These are phyloP conservation scores for Penicillium sclerotiorum DNA, from an alignment of 2,329 filamentous ascomycete genomes.

Conservation along the genomic window DNA sequence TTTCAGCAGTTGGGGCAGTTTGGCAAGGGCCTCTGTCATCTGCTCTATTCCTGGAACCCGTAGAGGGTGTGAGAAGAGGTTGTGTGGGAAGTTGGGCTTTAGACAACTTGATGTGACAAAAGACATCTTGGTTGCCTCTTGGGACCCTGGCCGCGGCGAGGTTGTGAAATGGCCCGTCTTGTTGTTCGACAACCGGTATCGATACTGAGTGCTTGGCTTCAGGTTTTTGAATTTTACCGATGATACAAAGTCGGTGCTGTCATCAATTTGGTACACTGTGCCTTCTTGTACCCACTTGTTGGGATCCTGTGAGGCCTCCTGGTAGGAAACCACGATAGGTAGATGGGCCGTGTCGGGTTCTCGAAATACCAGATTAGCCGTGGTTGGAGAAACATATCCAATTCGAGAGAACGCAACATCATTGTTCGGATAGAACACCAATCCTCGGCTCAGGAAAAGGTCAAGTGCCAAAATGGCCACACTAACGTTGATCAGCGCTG, in stretches of 20 bases:
- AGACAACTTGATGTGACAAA: conserved; percentile 94
- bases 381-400: conserved; percentile 79
- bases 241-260: conserved; percentile 81
- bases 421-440: conserved; percentile 67
- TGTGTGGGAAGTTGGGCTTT: conserved; percentile 88
- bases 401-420: conserved; percentile 84
- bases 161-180: conserved; percentile 80
- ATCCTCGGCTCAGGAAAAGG: conserved; percentile 74
- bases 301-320: conserved; percentile 37
- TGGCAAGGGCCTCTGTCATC: conserved; percentile 71
- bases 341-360: conserved; percentile 77
- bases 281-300: conserved; percentile 67
- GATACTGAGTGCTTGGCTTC: conserved; percentile 72
- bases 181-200: conserved; percentile 85
- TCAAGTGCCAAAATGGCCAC: conserved; percentile 74
- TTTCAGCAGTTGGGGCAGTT: conserved; percentile 59
- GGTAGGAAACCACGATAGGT: conserved; percentile 71
- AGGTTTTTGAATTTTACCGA: conserved; percentile 69
- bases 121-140: conserved; percentile 72
- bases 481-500: conserved; percentile 71
- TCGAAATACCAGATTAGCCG: conserved; percentile 79
- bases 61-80: conserved; percentile 77
- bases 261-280: conserved; percentile 65
- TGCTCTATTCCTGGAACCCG: conserved; percentile 78
- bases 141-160: conserved; percentile 69